Base-by-base conservation (phyloP, 106 monocot genomes). In the Amphibolis antarctica region DNA sequence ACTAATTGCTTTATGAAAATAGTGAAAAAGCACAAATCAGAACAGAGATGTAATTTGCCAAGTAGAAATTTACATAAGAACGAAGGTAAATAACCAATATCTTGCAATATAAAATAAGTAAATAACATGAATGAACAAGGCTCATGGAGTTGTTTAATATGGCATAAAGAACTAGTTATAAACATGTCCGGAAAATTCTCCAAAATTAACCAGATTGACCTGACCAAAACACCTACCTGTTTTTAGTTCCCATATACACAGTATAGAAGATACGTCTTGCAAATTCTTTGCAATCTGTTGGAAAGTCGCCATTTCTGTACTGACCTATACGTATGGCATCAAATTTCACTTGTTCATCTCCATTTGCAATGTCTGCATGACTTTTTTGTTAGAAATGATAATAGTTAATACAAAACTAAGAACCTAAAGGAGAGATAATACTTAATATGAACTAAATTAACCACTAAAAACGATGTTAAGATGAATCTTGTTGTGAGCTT, bases 191-290 rank as follows among this genome's bases (percentile, higher is more conserved):
- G 22, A 54, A 54, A 22, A 21, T 24, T 54, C 1, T 54, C 18
- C 19, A 9, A 53, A 53, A 53, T 53, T 53, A 53, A 53, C 53
- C 23, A 9, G n/a, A 48, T 48, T 29, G 29, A 25, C 11, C 0
- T 28, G 56, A 14, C 26, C 56, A 29, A 56, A 56, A 10, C 60
- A 65, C 42, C 11, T 54, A 89, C 98, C 98, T 98, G 62, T 98
- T 98, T 72, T 91, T 91, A 68, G 85, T 91, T 54, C 98, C 98
- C 98, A 98, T 98, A 66, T 81, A 98, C 46, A 98, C 91, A 52
- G 91, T 98, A 64, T 91, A 98, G 69, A 91, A 91, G 67, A 98
- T 79, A 55, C 98, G 77, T 58, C 68, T 84, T 1, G 91, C 87
- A 76, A 98, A 85, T 75, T 98, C 98, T 76, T 81, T 80, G 69